phyloP scores from a whole-genome alignment of 768 basidiomycete species.

The Leccinum barrowsii region DNA sequence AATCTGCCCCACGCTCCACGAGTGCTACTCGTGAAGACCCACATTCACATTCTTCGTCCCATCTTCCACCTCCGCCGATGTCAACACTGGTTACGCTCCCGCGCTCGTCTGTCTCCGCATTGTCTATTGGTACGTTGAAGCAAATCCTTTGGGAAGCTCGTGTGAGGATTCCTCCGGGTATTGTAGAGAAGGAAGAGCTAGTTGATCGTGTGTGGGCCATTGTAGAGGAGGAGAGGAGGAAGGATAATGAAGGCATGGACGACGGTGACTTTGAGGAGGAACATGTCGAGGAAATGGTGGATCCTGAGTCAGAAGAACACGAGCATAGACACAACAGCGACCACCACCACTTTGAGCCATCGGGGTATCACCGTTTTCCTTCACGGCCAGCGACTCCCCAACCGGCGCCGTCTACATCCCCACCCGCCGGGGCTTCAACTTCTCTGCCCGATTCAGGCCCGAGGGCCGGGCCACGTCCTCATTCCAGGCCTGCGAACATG shows the following conservation, averaged over 20 bases:
- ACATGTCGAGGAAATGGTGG: conserved; percentile 11
- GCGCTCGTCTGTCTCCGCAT: conserved; percentile 47
- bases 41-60: conserved; percentile 33
- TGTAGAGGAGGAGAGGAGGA: conserved; percentile 61
- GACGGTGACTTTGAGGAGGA: conserved; percentile 13
- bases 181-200: conserved; percentile 87
- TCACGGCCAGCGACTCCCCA: conserved; percentile 15
- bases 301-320: conserved; percentile 15
- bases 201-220: conserved; percentile 63
- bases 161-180: conserved; percentile 45
- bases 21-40: conserved; percentile 8
- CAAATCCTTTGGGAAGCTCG: conserved; percentile 77
- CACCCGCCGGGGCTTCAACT: conserved; percentile 23
- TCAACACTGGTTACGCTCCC: conserved; percentile 67
- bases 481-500: conserved; percentile 19
- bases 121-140: conserved; percentile 76
- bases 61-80: conserved; percentile 45
- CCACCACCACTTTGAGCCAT: conserved; percentile 1
- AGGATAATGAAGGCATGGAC: conserved; percentile 41
- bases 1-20: conserved; percentile 7
- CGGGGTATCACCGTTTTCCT: not conserved
- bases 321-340: conserved; percentile 5
- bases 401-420: conserved; percentile 7
- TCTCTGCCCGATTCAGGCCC: conserved; percentile 31
- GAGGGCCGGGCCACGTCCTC: conserved; percentile 36